These are phyloP conservation scores for Astraeus odoratus DNA, from an alignment of 768 basidiomycete genomes.

Conservation along the genomic window DNA sequence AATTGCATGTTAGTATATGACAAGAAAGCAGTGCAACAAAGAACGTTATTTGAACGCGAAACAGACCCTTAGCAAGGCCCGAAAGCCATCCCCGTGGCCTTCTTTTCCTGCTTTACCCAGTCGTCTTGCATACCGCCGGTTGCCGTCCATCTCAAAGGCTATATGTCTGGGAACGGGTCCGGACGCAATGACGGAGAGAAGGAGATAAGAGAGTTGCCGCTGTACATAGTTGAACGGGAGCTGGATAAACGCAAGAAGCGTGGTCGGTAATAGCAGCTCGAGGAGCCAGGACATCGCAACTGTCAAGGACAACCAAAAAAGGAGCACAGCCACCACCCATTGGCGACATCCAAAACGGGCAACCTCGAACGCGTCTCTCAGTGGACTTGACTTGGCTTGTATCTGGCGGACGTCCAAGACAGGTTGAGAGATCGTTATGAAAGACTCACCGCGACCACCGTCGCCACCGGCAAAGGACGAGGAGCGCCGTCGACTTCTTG, in stretches of 20 bases:
- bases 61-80: slow-evolving; percentile 64
- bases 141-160: slow-evolving; percentile 97
- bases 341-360: too few species aligned
- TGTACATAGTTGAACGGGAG: slow-evolving; percentile 11
- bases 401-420: too few species aligned
- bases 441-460: background rate
- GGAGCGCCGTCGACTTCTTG: slow-evolving; percentile 19
- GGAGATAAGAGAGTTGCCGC: slow-evolving; percentile 29
- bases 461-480: too few species aligned
- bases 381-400: too few species aligned
- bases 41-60: background rate
- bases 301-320: background rate
- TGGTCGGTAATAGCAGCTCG: background rate
- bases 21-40: background rate
- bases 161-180: slow-evolving; percentile 89
- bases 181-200: slow-evolving; percentile 63
- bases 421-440: background rate
- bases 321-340: slow-evolving; percentile 19
- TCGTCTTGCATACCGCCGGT: slow-evolving; percentile 79
- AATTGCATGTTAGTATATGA: background rate
- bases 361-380: too few species aligned
- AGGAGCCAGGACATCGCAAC: background rate
- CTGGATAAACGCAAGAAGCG: slow-evolving; percentile 9
- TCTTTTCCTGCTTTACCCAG: slow-evolving; percentile 57
- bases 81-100: slow-evolving; percentile 84